Conservation (phyloP, 805 yeast genomes). For the Zygotorulaspora florentina region DNA sequence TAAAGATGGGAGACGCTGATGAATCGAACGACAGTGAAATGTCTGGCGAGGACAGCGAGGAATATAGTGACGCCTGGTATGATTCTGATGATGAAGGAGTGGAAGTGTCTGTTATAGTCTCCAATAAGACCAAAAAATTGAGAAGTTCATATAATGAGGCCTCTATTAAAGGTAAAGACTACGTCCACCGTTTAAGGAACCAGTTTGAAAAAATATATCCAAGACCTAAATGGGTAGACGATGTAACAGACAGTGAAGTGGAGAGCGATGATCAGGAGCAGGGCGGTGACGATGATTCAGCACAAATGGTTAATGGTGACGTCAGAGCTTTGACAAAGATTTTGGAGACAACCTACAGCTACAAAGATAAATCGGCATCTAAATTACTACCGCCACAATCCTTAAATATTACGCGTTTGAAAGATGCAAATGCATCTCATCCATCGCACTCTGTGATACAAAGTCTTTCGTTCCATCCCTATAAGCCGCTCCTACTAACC, state of each 20-base stretch:
- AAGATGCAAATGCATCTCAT: constrained; percentile 76
- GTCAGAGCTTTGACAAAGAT: constrained; percentile 40
- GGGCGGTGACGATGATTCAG: constrained; percentile 23
- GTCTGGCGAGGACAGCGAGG: constrained; percentile 32
- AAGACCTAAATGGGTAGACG: constrained; percentile 75
- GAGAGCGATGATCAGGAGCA: constrained; percentile 26
- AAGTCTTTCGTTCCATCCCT: constrained; percentile 77
- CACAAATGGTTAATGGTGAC: constrained; percentile 37
- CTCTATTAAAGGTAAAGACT: constrained; percentile 53
- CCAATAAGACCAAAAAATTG: constrained; percentile 66
- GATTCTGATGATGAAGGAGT: constrained; percentile 89
- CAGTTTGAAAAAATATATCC: constrained; percentile 76
- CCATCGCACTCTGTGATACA: constrained; percentile 80
- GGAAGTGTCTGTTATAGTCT: constrained; percentile 52
- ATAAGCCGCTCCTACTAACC: constrained; percentile 69
- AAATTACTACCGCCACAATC: constrained; percentile 64
- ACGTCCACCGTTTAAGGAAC: constrained; percentile 58
- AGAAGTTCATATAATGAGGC: constrained; percentile 56
- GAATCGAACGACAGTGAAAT: constrained; percentile 37
- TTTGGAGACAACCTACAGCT: constrained; percentile 38
- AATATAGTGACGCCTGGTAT: constrained; percentile 59
- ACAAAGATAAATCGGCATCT: constrained; percentile 39
- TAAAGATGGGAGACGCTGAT: constrained; percentile 4
- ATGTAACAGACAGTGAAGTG: constrained; percentile 29
- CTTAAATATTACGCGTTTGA: constrained; percentile 73